Conservation (phyloP, 2,329 filamentous ascomycete genomes). For the Xylariaceae sp. region DNA sequence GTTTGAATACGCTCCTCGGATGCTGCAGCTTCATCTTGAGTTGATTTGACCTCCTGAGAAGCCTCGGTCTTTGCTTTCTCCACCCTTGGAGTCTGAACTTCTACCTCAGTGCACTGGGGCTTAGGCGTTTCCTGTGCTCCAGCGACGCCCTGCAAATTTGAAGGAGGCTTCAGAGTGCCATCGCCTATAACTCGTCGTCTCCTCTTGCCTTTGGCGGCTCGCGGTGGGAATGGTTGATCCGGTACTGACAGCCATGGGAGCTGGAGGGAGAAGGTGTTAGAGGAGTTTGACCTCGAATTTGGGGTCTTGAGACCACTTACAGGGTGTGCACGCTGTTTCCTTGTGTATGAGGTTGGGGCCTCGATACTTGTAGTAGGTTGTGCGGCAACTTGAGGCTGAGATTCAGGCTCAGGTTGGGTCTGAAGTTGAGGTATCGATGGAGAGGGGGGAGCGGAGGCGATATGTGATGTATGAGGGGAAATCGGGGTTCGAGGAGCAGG, state of each 20-base stretch:
- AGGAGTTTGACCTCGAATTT: no score
- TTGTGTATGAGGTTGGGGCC: neutral
- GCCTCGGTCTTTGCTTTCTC: conserved; percentile 13
- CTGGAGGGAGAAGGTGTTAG: no score
- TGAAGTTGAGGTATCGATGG: no score
- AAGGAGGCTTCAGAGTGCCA: conserved; percentile 41
- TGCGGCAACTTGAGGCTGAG: neutral
- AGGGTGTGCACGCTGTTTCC: conserved; percentile 17
- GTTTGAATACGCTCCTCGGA: conserved; percentile 31
- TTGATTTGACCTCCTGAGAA: neutral
- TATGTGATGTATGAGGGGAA: conserved; percentile 46
- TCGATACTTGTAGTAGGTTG: no score
- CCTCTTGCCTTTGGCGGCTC: conserved; percentile 39
- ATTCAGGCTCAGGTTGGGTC: neutral
- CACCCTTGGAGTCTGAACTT: conserved; percentile 15
- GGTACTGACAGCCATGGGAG: conserved; percentile 56
- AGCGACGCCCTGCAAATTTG: conserved; percentile 35
- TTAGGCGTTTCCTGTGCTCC: conserved; percentile 13
- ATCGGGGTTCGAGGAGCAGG: conserved; percentile 48
- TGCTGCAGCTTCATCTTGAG: conserved; percentile 29
- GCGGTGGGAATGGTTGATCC: conserved; percentile 47
- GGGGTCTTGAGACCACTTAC: conserved; percentile 47
- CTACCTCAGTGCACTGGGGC: conserved; percentile 19
- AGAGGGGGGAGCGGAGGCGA: conserved; percentile 39
- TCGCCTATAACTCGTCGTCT: conserved; percentile 36